Evolutionary conservation across 768 basidiomycete species (phyloP).

Genomic region (Trametes cinnabarina): DNA sequence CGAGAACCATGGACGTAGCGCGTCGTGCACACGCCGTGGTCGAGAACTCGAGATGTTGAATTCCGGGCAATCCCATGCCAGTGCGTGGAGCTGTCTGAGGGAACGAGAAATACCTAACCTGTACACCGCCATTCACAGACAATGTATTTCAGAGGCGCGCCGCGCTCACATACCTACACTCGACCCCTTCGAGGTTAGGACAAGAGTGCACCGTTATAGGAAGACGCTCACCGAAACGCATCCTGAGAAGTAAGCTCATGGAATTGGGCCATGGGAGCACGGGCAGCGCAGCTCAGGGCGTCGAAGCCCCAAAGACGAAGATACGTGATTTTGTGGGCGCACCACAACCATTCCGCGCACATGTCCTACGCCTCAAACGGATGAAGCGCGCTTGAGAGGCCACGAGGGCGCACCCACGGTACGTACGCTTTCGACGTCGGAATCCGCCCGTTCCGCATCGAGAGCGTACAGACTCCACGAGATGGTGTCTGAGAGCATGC

Average conservation of each 20-base stretch:
- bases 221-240: not conserved
- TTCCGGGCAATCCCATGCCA: not conserved
- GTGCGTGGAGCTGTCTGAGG: not conserved
- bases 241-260: not conserved
- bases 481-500: too few species aligned
- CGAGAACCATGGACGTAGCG: not conserved
- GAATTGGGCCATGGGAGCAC: not conserved
- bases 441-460: not conserved
- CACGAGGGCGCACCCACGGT: not conserved
- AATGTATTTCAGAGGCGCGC: too few species aligned
- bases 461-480: too few species aligned
- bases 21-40: not conserved
- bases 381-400: not conserved
- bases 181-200: too few species aligned
- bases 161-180: too few species aligned
- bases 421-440: not conserved
- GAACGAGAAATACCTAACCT: too few species aligned
- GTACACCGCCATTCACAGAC: too few species aligned
- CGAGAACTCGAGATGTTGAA: not conserved
- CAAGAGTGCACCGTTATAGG: too few species aligned
- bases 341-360: too few species aligned
- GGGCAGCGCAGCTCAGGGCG: conserved; percentile 7
- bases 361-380: too few species aligned
- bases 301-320: not conserved
- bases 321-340: not conserved